Evolutionary conservation across 2,329 filamentous ascomycete genomes (phyloP).

Genomic region (Colletotrichum sublineola): DNA sequence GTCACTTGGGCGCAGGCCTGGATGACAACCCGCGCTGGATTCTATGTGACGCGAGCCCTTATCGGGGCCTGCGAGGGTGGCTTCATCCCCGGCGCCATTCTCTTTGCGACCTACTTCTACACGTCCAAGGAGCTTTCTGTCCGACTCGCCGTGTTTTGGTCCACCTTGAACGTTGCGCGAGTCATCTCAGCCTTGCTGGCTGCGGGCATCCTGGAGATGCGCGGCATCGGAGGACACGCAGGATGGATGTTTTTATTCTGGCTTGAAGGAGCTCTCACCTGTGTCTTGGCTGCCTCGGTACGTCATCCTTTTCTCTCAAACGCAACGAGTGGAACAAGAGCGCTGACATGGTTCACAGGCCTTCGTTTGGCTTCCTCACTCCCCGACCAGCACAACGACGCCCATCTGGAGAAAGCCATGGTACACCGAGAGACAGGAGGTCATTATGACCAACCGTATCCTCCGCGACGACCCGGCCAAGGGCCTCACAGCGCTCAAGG

Average conservation of each 20-base stretch:
- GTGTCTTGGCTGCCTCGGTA: conserved; percentile 62
- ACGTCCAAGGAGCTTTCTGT: conserved; percentile 52
- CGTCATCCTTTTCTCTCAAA: conserved; percentile 33
- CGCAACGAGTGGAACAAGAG: neutral
- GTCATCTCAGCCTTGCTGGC: conserved; percentile 63
- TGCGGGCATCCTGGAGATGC: conserved; percentile 62
- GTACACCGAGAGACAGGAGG: conserved; percentile 69
- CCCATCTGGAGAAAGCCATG: conserved; percentile 65
- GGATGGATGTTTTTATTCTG: conserved; percentile 64
- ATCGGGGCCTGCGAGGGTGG: conserved; percentile 60
- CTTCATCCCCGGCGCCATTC: conserved; percentile 63
- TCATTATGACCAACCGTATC: conserved; percentile 69
- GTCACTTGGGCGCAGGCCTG: conserved; percentile 46
- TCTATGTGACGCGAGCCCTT: conserved; percentile 55
- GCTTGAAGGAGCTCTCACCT: conserved; percentile 63
- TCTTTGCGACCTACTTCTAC: conserved; percentile 61
- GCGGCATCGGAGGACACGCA: conserved; percentile 59
- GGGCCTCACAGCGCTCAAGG: conserved; percentile 60
- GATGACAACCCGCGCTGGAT: conserved; percentile 55
- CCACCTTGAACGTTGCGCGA: conserved; percentile 58
- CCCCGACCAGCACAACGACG: conserved; percentile 56
- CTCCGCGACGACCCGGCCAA: conserved; percentile 68
- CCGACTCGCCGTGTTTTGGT: conserved; percentile 78
- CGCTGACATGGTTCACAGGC: conserved; percentile 57
- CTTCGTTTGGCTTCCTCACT: conserved; percentile 50